Base-by-base conservation (phyloP, 345 rosid species). In the Chamaenerion angustifolium region DNA sequence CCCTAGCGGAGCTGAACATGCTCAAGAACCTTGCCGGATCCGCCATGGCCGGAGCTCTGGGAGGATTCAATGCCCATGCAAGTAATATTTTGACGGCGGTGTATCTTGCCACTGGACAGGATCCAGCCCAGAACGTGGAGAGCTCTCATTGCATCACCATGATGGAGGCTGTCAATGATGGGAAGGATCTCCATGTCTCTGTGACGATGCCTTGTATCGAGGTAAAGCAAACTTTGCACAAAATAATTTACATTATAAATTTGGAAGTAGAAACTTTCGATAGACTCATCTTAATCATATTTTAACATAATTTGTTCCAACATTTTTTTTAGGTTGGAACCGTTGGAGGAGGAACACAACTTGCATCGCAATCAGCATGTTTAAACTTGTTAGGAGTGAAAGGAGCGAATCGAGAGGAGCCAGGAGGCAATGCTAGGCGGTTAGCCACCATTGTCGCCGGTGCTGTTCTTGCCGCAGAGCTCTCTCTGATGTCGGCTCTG, bases 31-130 rank as follows among this genome's bases (percentile, higher is more conserved):
- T 81, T 17, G 58, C 76, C 2, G 89, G 94, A 51, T 84, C 94
- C 16, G 94, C 94, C 12, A 19, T 84, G 64, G 94, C 94, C 8
- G 94, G 94, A 14, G 59, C 89, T 57, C 75, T 84, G 5, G 94
- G 89, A 12, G 94, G 94, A 1, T 84, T 81, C 60, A 84, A 84
- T 41, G 94, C 94, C 40, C 89, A 84, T 42, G 83, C 94, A 10
- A 68, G 83, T 56, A 84, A 84, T 49, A 76, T 84, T 3, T 86
- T 84, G 8, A 64, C 78, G 1, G 89, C 89, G 40, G 53, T 84
- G 25, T 84, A 61, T 51, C 55, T 84, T 19, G 94, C 89, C 25
- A 84, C 86, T 7, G 94, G 94, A 11, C 94, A 84, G 65, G 94
- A 84, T 49, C 89, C 94, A 7, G 94, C 89, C 21, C 89, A 84